phyloP scores from a whole-genome alignment of 768 basidiomycete species.

The Clavulina sp. region DNA sequence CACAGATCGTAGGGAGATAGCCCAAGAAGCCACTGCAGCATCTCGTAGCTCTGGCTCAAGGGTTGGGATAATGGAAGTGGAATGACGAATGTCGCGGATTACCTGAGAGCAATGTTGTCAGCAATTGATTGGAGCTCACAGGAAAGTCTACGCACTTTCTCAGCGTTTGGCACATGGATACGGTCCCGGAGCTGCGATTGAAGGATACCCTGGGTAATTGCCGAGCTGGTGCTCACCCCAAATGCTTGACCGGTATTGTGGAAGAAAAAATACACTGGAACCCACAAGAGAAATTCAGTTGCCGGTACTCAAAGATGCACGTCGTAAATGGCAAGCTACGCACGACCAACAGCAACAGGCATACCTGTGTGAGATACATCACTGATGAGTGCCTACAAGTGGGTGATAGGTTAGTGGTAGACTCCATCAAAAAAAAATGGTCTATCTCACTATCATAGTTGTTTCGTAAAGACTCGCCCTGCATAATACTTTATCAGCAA shows the following conservation, averaged over 20 bases:
- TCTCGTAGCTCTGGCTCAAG: conserved; percentile 36
- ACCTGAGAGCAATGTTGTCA: conserved; percentile 1
- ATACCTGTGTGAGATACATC: conserved; percentile 62
- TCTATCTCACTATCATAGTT: conserved; percentile 48
- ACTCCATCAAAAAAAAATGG: too few species aligned
- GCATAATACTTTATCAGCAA: background rate
- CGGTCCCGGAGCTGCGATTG: conserved; percentile 46
- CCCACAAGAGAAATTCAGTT: background rate
- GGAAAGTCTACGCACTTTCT: conserved; percentile 32
- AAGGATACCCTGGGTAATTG: conserved; percentile 67
- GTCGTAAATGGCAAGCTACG: conserved; percentile 18
- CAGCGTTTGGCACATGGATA: conserved; percentile 61
- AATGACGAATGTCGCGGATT: conserved; percentile 14
- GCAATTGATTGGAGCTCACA: background rate
- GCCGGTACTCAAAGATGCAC: background rate
- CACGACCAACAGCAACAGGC: conserved; percentile 82
- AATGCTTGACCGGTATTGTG: conserved; percentile 89
- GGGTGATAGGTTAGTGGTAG: conserved; percentile 4
- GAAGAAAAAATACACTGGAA: conserved; percentile 77
- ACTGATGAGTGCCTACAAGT: conserved; percentile 65
- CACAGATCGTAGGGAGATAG: conserved; percentile 58
- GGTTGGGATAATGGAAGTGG: conserved; percentile 50
- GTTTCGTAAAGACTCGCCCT: conserved; percentile 70
- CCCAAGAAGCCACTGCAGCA: conserved; percentile 62
- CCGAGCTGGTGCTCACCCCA: conserved; percentile 77